Evolutionary conservation across 2,329 filamentous ascomycete genomes (phyloP).

Genomic region (Aureobasidium sp.): DNA sequence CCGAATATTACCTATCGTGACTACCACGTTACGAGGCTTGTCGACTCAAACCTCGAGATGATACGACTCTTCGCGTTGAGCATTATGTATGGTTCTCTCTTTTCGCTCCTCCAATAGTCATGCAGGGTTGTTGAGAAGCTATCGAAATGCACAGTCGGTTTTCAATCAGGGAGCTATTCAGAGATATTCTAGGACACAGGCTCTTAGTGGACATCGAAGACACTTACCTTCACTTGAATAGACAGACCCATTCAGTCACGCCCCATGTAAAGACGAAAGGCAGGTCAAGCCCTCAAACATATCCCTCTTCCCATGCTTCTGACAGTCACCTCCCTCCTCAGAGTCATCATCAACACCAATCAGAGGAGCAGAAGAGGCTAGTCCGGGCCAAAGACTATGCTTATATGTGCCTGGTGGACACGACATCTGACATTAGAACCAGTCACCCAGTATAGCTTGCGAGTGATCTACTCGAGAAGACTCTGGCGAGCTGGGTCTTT

Average conservation of each 20-base stretch:
- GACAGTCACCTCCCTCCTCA: too few species aligned
- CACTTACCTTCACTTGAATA: too few species aligned
- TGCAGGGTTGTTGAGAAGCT: neutral
- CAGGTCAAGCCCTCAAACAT: too few species aligned
- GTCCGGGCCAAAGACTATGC: neutral
- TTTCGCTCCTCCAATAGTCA: neutral
- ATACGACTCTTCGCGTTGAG: slow-evolving; percentile 43
- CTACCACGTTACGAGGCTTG: too few species aligned
- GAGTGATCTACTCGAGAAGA: too few species aligned
- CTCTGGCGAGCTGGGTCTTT: neutral
- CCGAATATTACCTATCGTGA: neutral
- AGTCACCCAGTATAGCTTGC: neutral
- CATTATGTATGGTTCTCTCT: slow-evolving; percentile 33
- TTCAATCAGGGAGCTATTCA: neutral
- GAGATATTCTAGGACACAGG: neutral
- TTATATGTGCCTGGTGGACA: neutral
- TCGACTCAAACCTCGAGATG: neutral
- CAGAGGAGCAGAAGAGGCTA: neutral
- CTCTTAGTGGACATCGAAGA: neutral
- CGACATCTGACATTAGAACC: neutral
- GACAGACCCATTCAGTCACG: too few species aligned
- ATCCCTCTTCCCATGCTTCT: too few species aligned
- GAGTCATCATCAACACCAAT: neutral
- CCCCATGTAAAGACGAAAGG: too few species aligned
- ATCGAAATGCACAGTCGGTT: neutral